Percentiles rank a stretch among this genome's conserved stretches.
Conservation (phyloP, 2,329 filamentous ascomycete species). For the Colletotrichum spinosum region DNA sequence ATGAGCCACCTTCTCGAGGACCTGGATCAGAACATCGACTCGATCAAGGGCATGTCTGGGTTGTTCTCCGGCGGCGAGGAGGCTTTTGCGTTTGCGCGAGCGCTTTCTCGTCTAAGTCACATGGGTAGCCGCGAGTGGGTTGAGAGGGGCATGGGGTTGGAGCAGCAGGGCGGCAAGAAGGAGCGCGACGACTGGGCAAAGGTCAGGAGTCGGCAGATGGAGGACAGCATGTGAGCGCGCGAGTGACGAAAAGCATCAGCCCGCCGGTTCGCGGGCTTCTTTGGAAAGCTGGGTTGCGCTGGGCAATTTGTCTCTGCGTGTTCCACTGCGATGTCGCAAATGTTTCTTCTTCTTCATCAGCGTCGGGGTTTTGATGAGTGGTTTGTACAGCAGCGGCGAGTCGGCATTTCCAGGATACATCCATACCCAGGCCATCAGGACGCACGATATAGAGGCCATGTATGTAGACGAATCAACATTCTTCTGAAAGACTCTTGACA, state of each 20-base stretch:
- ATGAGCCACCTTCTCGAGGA: conserved; percentile 90
- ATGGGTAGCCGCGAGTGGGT: conserved; percentile 98
- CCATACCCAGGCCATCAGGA: conserved; percentile 19
- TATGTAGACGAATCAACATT: conserved; percentile 1
- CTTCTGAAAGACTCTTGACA: not conserved
- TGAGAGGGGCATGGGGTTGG: conserved; percentile 79
- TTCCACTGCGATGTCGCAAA: not conserved
- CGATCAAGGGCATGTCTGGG: conserved; percentile 80
- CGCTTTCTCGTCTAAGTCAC: conserved; percentile 84
- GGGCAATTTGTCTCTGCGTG: conserved; percentile 15
- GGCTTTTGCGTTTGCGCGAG: conserved; percentile 93
- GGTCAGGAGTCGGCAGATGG: conserved; percentile 74
- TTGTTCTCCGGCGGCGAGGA: conserved; percentile 97
- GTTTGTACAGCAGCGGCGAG: conserved; percentile 2
- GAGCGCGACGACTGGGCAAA: conserved; percentile 75
- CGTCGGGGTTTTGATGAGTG: not conserved
- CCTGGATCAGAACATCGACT: conserved; percentile 83
- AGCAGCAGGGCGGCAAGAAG: conserved; percentile 71
- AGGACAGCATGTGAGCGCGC: conserved; percentile 69
- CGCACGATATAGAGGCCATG: no score
- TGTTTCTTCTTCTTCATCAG: conserved; percentile 8
- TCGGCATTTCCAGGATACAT: conserved; percentile 19
- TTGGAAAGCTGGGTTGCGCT: not conserved
- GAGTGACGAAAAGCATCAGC: not conserved
- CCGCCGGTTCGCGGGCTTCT: conserved; percentile 1